Evolutionary conservation across 1,284 basidiomycete species (phyloP).

Genomic region (Ceratobasidium sp.): DNA sequence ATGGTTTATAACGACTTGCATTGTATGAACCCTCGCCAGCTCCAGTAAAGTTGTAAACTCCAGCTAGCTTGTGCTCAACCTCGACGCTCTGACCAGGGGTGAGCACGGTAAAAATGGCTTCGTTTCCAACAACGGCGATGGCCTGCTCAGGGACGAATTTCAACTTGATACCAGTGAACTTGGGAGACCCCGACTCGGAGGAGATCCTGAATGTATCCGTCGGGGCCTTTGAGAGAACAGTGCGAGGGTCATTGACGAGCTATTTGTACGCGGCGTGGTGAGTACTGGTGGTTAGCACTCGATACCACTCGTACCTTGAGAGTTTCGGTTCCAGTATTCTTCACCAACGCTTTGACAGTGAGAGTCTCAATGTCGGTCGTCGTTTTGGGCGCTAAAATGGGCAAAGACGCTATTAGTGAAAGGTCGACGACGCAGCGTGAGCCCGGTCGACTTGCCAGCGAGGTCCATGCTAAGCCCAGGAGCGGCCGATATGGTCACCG

Average conservation of each 20-base stretch:
- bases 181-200: neutral
- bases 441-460: neutral
- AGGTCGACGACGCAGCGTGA: no score
- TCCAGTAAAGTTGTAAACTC: slow-evolving; percentile 40
- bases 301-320: slow-evolving; percentile 1
- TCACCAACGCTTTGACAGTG: slow-evolving; percentile 8
- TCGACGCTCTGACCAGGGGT: slow-evolving; percentile 40
- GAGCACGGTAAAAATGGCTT: slow-evolving; percentile 32
- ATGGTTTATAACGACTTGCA: neutral
- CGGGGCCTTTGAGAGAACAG: slow-evolving; percentile 48
- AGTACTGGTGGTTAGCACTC: neutral
- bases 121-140: neutral
- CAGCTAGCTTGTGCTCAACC: slow-evolving; percentile 36
- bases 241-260: slow-evolving; percentile 20
- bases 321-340: slow-evolving; percentile 20
- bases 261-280: neutral
- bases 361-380: slow-evolving; percentile 43
- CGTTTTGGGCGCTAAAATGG: slow-evolving; percentile 47
- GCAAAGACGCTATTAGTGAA: neutral
- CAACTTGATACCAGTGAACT: slow-evolving; percentile 10
- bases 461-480: slow-evolving; percentile 13
- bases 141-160: neutral
- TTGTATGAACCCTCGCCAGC: slow-evolving; percentile 31
- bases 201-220: slow-evolving; percentile 55
- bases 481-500: slow-evolving; percentile 5